These are phyloP conservation scores for Cyberlindnera sargentensis DNA, from an alignment of 805 yeast genomes.

Conservation along the genomic window DNA sequence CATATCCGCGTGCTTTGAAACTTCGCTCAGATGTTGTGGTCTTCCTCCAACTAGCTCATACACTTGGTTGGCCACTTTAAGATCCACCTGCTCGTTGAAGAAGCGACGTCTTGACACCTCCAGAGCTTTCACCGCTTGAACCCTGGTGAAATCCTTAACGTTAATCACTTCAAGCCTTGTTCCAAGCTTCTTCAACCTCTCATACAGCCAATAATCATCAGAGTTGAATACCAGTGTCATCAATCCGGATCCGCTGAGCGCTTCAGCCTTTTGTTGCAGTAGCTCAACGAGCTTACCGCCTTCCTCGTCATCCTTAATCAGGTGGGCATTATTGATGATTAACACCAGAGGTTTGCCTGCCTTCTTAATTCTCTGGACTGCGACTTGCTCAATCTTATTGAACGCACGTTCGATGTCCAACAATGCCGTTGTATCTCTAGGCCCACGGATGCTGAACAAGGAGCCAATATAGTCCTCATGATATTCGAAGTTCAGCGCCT, in stretches of 20 bases:
- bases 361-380: conserved; percentile 39
- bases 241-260: conserved; percentile 54
- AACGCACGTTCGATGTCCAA: conserved; percentile 81
- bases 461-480: conserved; percentile 82
- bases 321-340: conserved; percentile 68
- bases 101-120: conserved; percentile 39
- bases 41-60: conserved; percentile 76
- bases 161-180: conserved; percentile 70
- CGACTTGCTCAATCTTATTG: conserved; percentile 66
- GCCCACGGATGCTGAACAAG: conserved; percentile 73
- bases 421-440: conserved; percentile 76
- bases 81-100: conserved; percentile 34
- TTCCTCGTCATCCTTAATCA: conserved; percentile 69
- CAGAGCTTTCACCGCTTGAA: conserved; percentile 49
- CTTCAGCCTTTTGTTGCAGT: conserved; percentile 78
- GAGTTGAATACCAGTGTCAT: conserved; percentile 59
- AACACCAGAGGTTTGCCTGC: conserved; percentile 53
- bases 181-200: conserved; percentile 61
- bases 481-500: conserved; percentile 64
- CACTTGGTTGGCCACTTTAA: conserved; percentile 40
- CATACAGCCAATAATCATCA: conserved; percentile 86
- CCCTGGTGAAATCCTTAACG: conserved; percentile 53
- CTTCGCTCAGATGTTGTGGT: conserved; percentile 74
- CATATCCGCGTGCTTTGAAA: conserved; percentile 50
- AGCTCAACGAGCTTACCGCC: conserved; percentile 66